Percentiles rank a stretch among this genome's conserved stretches.
Conservation (phyloP, 805 yeast genomes). For the Metschnikowia continentalis region DNA sequence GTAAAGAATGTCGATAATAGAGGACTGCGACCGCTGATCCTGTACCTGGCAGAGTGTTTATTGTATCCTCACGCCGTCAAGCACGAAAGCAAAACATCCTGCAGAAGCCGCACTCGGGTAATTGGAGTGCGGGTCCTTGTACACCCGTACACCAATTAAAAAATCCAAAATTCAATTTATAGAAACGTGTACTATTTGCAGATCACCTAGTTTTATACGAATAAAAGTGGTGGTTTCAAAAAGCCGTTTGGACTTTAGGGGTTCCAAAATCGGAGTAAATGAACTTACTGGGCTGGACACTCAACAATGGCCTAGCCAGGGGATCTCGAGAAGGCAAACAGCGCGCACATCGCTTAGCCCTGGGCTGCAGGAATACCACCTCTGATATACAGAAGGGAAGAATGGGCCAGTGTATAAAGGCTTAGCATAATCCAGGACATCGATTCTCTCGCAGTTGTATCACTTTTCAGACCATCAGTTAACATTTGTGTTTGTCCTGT, state of each 20-base stretch:
- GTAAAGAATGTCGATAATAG: not conserved
- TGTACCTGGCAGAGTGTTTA: slow-evolving; percentile 1
- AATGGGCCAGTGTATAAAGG: no score
- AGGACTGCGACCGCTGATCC: slow-evolving; percentile 2
- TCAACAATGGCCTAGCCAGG: no score
- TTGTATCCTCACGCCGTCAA: not conserved
- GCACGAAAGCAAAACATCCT: not conserved
- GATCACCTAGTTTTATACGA: not conserved
- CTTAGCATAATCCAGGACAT: no score
- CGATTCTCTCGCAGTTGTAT: no score
- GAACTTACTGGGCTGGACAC: no score
- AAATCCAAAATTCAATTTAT: no score
- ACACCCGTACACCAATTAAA: not conserved
- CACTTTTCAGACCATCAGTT: no score
- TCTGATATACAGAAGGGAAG: not conserved
- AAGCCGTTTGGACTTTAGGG: no score
- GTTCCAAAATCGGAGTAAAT: no score
- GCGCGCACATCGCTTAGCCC: not conserved
- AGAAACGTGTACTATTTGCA: no score
- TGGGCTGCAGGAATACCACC: not conserved
- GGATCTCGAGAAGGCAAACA: not conserved
- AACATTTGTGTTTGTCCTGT: not conserved
- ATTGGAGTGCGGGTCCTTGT: not conserved
- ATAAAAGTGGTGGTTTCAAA: not conserved
- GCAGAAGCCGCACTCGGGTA: not conserved